These are phyloP conservation scores for Termitomyces titanicus DNA, from an alignment of 768 basidiomycete species.

Conservation along the genomic window DNA sequence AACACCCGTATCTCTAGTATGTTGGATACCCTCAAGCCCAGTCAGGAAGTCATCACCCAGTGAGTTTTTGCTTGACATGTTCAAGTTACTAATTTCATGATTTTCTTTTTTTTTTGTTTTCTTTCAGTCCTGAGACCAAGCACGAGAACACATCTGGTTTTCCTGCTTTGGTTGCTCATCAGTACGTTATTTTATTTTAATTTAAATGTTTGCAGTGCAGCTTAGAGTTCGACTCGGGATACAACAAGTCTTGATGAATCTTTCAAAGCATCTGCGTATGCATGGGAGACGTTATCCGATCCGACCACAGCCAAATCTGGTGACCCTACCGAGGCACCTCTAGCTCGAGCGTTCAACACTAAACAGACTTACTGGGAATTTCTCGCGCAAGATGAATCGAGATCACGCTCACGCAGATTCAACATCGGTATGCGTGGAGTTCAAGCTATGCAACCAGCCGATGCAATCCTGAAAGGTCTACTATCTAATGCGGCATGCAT, in stretches of 20 bases:
- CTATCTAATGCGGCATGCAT: neutral
- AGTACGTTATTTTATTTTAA: conserved; percentile 13
- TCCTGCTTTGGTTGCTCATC: conserved; percentile 19
- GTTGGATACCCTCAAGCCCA: conserved; percentile 19
- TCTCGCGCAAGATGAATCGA: conserved; percentile 15
- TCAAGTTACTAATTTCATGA: too few relatives aligned
- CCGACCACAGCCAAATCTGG: conserved; percentile 19
- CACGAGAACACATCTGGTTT: conserved; percentile 18
- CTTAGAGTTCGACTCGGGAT: too few relatives aligned
- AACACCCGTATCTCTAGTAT: conserved; percentile 29
- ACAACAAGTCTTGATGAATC: conserved; percentile 29
- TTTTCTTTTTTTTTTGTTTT: neutral
- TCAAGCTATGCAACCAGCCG: conserved; percentile 19
- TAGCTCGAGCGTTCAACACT: conserved; percentile 20
- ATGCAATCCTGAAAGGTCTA: conserved; percentile 16
- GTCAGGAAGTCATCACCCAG: neutral
- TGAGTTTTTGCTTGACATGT: neutral
- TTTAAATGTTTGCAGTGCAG: too few relatives aligned
- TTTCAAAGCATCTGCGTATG: conserved; percentile 25
- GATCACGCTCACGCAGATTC: conserved; percentile 23
- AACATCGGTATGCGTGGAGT: conserved; percentile 26
- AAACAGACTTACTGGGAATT: conserved; percentile 23
- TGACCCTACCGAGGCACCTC: conserved; percentile 20
- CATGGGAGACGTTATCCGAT: conserved; percentile 28
- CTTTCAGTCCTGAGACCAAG: neutral